Evolutionary conservation across 78 protist genomes (phyloP), one percentile per base, ranked within the genome.

Genomic region (Anaeramoeba flamelloides): DNA sequence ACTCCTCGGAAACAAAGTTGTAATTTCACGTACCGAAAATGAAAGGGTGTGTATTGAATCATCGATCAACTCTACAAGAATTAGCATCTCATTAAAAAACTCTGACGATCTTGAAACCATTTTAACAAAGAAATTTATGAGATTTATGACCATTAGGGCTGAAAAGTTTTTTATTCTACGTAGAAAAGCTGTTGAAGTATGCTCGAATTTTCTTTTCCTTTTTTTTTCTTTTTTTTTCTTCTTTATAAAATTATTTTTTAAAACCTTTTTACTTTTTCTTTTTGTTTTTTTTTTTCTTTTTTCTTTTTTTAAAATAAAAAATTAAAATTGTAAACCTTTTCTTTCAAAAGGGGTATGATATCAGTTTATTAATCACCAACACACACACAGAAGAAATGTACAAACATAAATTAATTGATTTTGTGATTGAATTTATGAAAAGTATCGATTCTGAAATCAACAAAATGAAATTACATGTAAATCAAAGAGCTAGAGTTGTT

Each of bases 11-110:
- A 84, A 84, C 34, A 96, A 98, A 4, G 64, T 97, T 22, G 80
- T 86, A 1, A 91, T 97, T 75, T 74, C 90, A 33, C 86, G 98
- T 2, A 89, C 83, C 22, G 92, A 90, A 39, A 12, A 87, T 33
- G 98, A 95, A 85, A 33, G 69, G 36, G 91, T 88, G 36, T 78
- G 92, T 40, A 95, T 97, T 39, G 98, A 96, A 83, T 77, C 94
- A 0, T 91, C 97, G 1, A 78, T 96, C 81, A 97, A 97, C 89
- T 91, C 97, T n/a, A 86, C 94, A 41, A 95, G 99, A 40, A 77
- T 97, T 82, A 84, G 92, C 80, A 87, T 96, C 74, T 82, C 78
- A 41, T 81, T 96, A 75, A 92, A 92, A 85, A 86, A 92, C 84
- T 34, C 89, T 3, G 99, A 97, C 78, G 96, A 82, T 30, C 69